A percentile compares a stretch with the other conserved stretches of the same genome.
Evolutionary conservation across 225 moss, liverwort and hornwort species (phyloP).

Genomic region (Sphagnum tenellum): DNA sequence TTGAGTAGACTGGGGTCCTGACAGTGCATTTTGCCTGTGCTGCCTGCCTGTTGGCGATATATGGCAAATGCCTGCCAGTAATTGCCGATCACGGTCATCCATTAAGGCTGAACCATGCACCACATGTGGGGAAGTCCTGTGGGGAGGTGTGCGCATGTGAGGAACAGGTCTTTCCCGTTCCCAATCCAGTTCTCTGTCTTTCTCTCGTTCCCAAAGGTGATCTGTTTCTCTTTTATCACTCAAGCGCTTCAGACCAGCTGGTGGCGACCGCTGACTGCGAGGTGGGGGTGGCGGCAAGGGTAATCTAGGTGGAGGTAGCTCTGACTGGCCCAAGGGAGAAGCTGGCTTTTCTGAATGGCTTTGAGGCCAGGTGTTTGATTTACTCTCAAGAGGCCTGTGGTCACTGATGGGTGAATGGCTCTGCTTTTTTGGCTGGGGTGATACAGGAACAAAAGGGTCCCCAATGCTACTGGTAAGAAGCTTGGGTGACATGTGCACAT

Average conservation of each 20-base stretch:
- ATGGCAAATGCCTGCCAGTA: constrained; percentile 80
- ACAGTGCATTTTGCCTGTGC: constrained; percentile 34
- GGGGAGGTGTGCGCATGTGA: constrained; percentile 70
- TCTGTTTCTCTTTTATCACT: constrained; percentile 57
- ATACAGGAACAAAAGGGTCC: constrained; percentile 26
- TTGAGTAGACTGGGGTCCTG: constrained; percentile 29
- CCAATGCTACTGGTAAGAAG: constrained; percentile 29
- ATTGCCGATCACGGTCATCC: constrained; percentile 82
- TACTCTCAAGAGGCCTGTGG: constrained; percentile 8
- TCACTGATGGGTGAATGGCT: constrained; percentile 30
- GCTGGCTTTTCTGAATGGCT: constrained; percentile 23
- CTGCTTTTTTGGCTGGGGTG: constrained; percentile 31
- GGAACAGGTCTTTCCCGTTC: constrained; percentile 46
- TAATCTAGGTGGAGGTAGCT: constrained; percentile 73
- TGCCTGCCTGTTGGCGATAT: constrained; percentile 26
- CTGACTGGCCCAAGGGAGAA: constrained; percentile 34
- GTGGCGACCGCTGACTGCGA: constrained; percentile 78
- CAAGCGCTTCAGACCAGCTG: constrained; percentile 81
- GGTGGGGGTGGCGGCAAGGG: constrained; percentile 90
- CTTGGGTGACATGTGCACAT: constrained; percentile 44
- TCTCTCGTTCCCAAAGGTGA: constrained; percentile 40
- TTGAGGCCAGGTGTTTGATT: constrained; percentile 16
- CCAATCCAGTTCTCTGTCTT: constrained; percentile 58
- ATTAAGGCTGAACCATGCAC: constrained; percentile 96
- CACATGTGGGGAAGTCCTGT: constrained; percentile 90